phyloP scores from a whole-genome alignment of 2,329 filamentous ascomycete species.

The Fusarium pseudoanthophilum region DNA sequence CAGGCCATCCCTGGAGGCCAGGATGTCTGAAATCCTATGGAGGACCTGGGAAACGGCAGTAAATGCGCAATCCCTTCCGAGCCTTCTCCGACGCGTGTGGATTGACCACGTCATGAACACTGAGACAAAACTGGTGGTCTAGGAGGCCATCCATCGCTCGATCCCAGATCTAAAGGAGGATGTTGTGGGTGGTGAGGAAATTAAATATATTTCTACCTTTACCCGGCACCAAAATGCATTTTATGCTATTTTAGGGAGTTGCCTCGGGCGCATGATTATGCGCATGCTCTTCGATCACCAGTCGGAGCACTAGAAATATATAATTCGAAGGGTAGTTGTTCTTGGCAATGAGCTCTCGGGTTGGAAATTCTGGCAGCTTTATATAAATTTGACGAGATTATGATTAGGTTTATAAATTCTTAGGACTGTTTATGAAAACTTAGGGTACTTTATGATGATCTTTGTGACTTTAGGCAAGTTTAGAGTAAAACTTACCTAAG shows the following conservation, averaged over 20 bases:
- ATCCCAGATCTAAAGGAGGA: too few species aligned
- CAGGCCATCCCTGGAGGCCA: background rate
- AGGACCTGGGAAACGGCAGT: background rate
- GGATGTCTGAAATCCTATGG: fast-evolving
- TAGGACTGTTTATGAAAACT: background rate
- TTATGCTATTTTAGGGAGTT: fast-evolving
- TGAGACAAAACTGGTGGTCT: background rate
- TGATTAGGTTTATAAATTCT: background rate
- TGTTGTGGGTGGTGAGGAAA: background rate
- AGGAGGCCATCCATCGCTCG: background rate
- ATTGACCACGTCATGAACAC: fast-evolving
- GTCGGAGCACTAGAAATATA: fast-evolving
- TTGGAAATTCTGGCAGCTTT: too few species aligned
- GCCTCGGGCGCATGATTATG: fast-evolving
- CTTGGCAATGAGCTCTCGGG: too few species aligned
- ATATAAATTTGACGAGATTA: background rate
- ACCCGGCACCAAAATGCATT: fast-evolving
- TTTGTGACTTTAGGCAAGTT: background rate
- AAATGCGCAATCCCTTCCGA: fast-evolving
- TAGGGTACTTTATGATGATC: background rate
- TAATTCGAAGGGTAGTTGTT: fast-evolving
- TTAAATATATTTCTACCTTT: fast-evolving
- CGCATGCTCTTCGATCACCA: background rate
- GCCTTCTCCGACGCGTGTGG: fast-evolving
- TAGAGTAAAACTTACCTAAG: background rate